Evolutionary conservation across 1,139 yeast species (phyloP), one percentile per base, ranked within the genome.

Genomic region (Blastobotrys arbuscula): DNA sequence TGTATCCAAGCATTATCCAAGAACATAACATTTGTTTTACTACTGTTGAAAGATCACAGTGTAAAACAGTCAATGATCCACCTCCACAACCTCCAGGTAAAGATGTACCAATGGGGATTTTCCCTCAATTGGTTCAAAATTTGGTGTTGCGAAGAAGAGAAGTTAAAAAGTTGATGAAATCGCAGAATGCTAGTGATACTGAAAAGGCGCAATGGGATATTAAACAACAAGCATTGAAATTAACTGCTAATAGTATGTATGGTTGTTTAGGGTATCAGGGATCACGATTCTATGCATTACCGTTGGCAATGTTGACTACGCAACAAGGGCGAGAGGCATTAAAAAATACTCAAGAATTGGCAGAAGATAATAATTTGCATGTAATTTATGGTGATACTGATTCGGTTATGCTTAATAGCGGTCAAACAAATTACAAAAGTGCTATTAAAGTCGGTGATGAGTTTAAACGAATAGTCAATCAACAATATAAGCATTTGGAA

Each of bases 361-460:
- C 97, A 0, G 97, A 90, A 65, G 77, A 83, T 51, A 73, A 83
- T 58, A 85, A 86, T 0, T 74, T 92, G 52, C 75, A 88, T 52
- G 98, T 94, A 46, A 88, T 94, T 18, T 94, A 94, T 62, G 99
- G 99, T 74, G 99, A 94, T 72, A 94, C 99, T 0, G 99, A 94
- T 72, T 94, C 98, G 33, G 97, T 94, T 48, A 94, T 94, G 99
- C 89, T 94, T 63, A 95, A 92, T 66, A 89, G 97, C 1, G 90
- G 90, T 40, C 84, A 80, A 40, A 79, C 76, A 50, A 75, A 71
- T 38, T 84, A 77, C 61, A 68, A 70, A 31, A 96, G 86, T 42
- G 96, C 98, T 0, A 68, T 87, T 40, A 77, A 77, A 59, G 83
- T 89, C 56, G 99, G 97, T 42, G 82, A 83, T 45, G 84, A 83